Evolutionary conservation across 108 stramenopile genomes (phyloP), one percentile per base, ranked within the genome.

Genomic region (Phaeodactylum tricornutum): DNA sequence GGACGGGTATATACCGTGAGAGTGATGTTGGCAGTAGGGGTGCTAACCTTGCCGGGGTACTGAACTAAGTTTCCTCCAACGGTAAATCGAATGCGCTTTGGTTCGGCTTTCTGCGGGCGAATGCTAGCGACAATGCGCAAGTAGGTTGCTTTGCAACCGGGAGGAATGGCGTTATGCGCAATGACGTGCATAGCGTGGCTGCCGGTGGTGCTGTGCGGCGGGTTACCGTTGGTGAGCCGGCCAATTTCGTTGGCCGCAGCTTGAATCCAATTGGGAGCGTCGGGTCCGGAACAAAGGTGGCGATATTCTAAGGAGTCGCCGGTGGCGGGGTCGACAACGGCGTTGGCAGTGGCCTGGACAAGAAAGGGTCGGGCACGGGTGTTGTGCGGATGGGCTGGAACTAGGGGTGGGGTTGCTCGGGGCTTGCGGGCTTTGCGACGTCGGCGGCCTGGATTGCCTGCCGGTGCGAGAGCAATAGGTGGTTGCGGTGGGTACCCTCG

Each of bases 41-140:
- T 59, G 34, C 39, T 46, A 4, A 41, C 57, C 9, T 67, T 55
- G 1, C 29, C 43, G 1, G 55, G 50, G 56, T 60, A 62, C n/a
- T 64, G 29, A 34, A 73, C 48, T 5, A 44, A 47, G 28, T 68
- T 55, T 15, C 72, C 49, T 16, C 64, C 53, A 20, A 59, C 59
- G 5, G 67, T 74, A 35, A 63, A 14, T 14, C 65, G 59, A 2
- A 33, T 49, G 12, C 52, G 60, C 7, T 45, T 17, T 17, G 58
- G 54, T 15, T 69, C 55, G 2, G 7, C 56, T 39, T 75, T 69
- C 31, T 64, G 55, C 16, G 64, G 63, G 16, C 49, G 19, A 15
- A 44, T 36, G 43, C 36, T 43, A 12, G 42, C 17, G 20, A 68
- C 53, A 11, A 69, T 40, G 39, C 55, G 47, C 12, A 12, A 48